These are phyloP conservation scores for Thalassiosira oceanica DNA, from an alignment of 352 stramenopile genomes.

Conservation along the genomic window DNA sequence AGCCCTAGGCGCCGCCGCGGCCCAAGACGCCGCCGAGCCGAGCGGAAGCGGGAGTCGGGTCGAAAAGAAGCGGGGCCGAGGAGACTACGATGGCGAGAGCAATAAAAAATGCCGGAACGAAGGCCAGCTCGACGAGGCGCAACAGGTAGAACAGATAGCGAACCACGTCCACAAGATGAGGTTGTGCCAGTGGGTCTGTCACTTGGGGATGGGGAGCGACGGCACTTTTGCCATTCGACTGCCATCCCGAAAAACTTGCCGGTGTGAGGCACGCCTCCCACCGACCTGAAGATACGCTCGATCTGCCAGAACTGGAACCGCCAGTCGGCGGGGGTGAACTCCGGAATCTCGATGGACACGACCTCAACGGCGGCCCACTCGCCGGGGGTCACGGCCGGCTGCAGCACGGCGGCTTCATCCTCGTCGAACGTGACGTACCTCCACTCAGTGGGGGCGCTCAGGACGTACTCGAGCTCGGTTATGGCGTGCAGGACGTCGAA, in stretches of 20 bases:
- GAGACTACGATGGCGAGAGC: too few relatives aligned
- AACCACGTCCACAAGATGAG: too few relatives aligned
- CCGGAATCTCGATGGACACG: background rate
- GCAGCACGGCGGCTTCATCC: background rate
- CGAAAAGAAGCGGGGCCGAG: too few relatives aligned
- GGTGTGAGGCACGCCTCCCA: slow-evolving; percentile 3
- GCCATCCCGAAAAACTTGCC: slow-evolving; percentile 6
- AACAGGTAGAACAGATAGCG: too few relatives aligned
- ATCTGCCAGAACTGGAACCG: background rate
- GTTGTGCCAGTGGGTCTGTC: too few relatives aligned
- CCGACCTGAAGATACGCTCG: background rate
- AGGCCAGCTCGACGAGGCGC: too few relatives aligned
- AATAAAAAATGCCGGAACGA: too few relatives aligned
- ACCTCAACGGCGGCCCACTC: slow-evolving; percentile 1
- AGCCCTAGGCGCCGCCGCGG: too few relatives aligned
- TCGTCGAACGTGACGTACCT: background rate
- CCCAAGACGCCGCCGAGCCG: too few relatives aligned
- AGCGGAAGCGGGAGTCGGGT: too few relatives aligned
- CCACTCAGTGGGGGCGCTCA: background rate
- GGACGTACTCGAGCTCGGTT: background rate
- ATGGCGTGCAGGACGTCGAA: slow-evolving; percentile 3
- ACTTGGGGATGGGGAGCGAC: too few relatives aligned
- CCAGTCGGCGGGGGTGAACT: background rate
- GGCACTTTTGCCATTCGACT: too few relatives aligned
- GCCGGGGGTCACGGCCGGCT: background rate